Evolutionary conservation across 208 protist genomes (phyloP), one percentile per base, ranked within the genome.

Genomic region (Polymyxa betae): DNA sequence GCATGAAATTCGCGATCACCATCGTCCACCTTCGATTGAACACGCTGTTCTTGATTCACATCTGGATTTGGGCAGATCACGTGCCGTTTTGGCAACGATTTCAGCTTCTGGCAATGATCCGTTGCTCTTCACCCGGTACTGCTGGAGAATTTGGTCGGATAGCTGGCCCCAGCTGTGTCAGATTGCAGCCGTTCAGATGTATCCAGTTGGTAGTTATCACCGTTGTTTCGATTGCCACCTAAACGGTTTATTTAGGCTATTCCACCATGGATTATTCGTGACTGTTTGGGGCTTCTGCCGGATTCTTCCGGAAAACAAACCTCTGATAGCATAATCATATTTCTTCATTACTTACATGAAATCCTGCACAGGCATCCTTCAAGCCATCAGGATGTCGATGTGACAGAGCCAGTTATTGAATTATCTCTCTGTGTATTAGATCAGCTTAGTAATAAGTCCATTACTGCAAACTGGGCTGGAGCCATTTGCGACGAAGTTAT

Each of bases 231-330:
- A n/a, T n/a, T n/a, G n/a, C n/a, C n/a, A n/a, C n/a, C n/a, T n/a
- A n/a, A n/a, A n/a, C n/a, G n/a, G n/a, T n/a, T n/a, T n/a, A n/a
- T n/a, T n/a, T n/a, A n/a, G n/a, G n/a, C n/a, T n/a, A 66, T 66
- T 32, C 54, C 54, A 66, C 54, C 54, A 29, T 66, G 54, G 54
- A 66, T 66, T 29, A 66, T 66, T 66, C 54, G 54, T 66, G 54
- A 66, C 54, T 66, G 54, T 29, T 29, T 66, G 54, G 54, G 54
- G 29, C 54, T 66, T 66, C 54, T 66, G 16, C 29, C 54, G 29
- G 29, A 16, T 32, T 66, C 54, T 32, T 66, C 54, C 29, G 16
- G 54, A 32, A 66, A 66, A 29, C 20, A 66, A 29, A 66, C 54
- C 29, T 16, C 54, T 16, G 54, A 66, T 32, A 66, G 54, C 29